Percentiles rank a stretch among this genome's conserved stretches.
phyloP scores from a whole-genome alignment of 2,329 filamentous ascomycete genomes.

The Penicillium sp. region DNA sequence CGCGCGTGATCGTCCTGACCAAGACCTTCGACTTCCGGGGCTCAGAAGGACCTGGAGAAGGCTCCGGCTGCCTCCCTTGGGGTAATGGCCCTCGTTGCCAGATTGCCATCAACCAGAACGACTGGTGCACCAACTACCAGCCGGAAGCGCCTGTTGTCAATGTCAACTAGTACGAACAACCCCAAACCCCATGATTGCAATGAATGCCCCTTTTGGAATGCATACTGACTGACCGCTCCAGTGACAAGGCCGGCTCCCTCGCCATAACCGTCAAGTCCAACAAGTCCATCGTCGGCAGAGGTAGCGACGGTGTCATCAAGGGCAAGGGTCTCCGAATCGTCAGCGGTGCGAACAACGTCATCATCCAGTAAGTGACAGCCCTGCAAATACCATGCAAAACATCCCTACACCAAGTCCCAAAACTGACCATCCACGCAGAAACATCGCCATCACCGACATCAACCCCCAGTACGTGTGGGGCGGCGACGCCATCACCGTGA shows the following conservation, averaged over 20 bases:
- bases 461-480: conserved; percentile 61
- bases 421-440: conserved; percentile 27
- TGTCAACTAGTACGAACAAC: conserved; percentile 31
- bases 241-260: conserved; percentile 51
- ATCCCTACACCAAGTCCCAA: not conserved
- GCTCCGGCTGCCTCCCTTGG: conserved; percentile 58
- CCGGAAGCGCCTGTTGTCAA: conserved; percentile 49
- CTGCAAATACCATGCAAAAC: not conserved
- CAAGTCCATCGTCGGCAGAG: conserved; percentile 57
- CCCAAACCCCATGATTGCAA: not conserved
- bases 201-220: not conserved
- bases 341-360: conserved; percentile 53
- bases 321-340: conserved; percentile 56
- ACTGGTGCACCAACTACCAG: conserved; percentile 61
- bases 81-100: conserved; percentile 55
- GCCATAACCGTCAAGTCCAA: conserved; percentile 56
- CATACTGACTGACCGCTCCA: not conserved
- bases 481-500: conserved; percentile 56
- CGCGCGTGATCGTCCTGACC: conserved; percentile 55
- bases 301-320: conserved; percentile 54
- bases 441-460: conserved; percentile 54
- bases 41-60: conserved; percentile 51
- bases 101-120: conserved; percentile 58
- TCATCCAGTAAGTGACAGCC: conserved; percentile 47
- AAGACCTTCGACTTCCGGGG: conserved; percentile 46